phyloP scores from a whole-genome alignment of 768 basidiomycete species.

The Candolleomyces efflorescens region DNA sequence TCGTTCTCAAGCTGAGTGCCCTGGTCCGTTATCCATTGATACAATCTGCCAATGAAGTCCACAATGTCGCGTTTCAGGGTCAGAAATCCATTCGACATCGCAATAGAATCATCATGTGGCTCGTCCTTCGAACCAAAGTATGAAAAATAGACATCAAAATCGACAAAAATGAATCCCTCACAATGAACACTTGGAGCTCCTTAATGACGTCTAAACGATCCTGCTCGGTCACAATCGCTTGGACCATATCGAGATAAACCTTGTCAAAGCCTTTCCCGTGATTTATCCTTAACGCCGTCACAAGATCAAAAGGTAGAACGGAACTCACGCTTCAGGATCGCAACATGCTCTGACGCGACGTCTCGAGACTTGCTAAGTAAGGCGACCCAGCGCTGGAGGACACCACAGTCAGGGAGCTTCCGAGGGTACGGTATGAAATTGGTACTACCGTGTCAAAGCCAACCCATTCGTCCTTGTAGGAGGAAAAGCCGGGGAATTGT shows the following conservation, averaged over 20 bases:
- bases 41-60: background rate
- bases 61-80: background rate
- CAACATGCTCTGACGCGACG: background rate
- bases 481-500: background rate
- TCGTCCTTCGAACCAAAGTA: background rate
- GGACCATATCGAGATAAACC: background rate
- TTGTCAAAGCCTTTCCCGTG: background rate
- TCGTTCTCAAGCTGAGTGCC: background rate
- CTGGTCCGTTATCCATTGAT: background rate
- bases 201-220: background rate
- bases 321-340: background rate
- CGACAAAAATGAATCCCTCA: background rate
- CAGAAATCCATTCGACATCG: background rate
- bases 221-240: background rate
- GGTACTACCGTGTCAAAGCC: background rate
- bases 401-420: too few species aligned
- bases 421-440: too few species aligned
- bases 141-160: background rate
- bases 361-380: background rate
- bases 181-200: background rate
- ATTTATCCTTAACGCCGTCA: background rate
- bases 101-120: background rate
- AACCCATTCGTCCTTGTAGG: background rate
- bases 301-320: background rate
- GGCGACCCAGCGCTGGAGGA: background rate